Percentiles rank a stretch among this genome's conserved stretches.
These are phyloP conservation scores for Phytophthora tentaculata DNA, from an alignment of 352 stramenopile species.

Conservation along the genomic window DNA sequence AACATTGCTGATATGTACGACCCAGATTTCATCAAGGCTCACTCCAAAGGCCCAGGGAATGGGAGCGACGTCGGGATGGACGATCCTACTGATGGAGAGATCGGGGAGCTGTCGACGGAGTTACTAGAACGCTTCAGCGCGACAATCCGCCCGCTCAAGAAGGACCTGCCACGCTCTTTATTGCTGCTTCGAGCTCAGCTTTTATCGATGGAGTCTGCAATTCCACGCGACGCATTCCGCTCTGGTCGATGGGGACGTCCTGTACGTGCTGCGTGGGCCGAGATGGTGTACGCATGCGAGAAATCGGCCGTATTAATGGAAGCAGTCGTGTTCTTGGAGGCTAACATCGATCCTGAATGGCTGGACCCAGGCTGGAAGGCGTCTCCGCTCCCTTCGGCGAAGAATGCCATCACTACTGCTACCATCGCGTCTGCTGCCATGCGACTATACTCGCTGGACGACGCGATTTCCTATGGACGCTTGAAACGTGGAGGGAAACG, in stretches of 20 bases:
- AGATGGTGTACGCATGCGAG: slow-evolving; percentile 73
- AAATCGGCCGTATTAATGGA: slow-evolving; percentile 57
- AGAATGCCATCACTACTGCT: slow-evolving; percentile 56
- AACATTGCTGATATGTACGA: slow-evolving; percentile 87
- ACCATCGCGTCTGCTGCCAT: slow-evolving; percentile 80
- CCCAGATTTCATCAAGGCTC: slow-evolving; percentile 55
- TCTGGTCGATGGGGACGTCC: slow-evolving; percentile 65
- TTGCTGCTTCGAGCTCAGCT: slow-evolving; percentile 70
- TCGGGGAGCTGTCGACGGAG: slow-evolving; percentile 76
- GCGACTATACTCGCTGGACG: slow-evolving; percentile 79
- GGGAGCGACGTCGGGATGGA: slow-evolving; percentile 27
- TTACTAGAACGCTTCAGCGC: slow-evolving; percentile 60
- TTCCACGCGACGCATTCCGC: slow-evolving; percentile 84
- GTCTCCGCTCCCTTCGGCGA: slow-evolving; percentile 64
- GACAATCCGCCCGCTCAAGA: slow-evolving; percentile 59
- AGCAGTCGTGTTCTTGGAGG: slow-evolving; percentile 76
- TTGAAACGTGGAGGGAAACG: slow-evolving; percentile 65
- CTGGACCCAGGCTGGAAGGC: slow-evolving; percentile 81
- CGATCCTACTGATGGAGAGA: slow-evolving; percentile 72
- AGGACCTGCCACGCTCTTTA: slow-evolving; percentile 46
- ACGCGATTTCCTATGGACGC: slow-evolving; percentile 76
- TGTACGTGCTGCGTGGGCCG: slow-evolving; percentile 77
- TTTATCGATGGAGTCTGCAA: slow-evolving; percentile 72
- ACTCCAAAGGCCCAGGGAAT: slow-evolving; percentile 21
- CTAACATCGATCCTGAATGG: slow-evolving; percentile 77